Conservation (phyloP, 495 filamentous ascomycete species). For the Aspergillus avenaceus region DNA sequence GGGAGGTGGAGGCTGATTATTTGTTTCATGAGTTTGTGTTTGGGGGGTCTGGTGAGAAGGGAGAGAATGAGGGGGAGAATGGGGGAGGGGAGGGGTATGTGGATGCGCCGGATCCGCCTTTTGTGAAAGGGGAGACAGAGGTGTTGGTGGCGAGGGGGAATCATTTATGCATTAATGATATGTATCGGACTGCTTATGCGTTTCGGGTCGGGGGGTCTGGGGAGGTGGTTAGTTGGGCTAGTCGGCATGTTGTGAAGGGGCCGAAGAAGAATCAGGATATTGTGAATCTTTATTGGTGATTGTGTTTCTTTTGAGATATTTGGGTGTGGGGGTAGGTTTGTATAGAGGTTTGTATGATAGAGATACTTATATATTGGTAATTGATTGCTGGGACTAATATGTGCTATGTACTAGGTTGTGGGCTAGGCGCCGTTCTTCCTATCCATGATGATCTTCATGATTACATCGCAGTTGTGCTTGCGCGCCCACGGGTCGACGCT, state of each 20-base stretch:
- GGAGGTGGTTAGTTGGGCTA: slow-evolving; percentile 42
- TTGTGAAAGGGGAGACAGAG: slow-evolving; percentile 11
- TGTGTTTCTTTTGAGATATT: not conserved
- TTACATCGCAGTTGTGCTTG: not conserved
- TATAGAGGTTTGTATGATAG: not conserved
- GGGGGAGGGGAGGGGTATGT: slow-evolving; percentile 16
- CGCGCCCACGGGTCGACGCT: not conserved
- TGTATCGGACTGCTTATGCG: slow-evolving; percentile 46
- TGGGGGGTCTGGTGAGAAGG: no score
- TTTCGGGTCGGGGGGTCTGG: slow-evolving; percentile 37
- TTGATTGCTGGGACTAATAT: no score
- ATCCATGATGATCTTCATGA: not conserved
- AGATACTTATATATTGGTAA: no score
- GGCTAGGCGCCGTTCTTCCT: not conserved
- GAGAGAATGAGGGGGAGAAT: not conserved
- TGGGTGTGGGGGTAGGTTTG: not conserved
- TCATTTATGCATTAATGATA: slow-evolving; percentile 46
- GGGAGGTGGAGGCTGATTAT: slow-evolving; percentile 39
- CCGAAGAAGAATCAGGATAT: slow-evolving; percentile 49
- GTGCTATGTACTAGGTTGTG: no score
- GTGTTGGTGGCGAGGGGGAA: slow-evolving; percentile 37
- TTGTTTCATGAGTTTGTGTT: slow-evolving; percentile 45
- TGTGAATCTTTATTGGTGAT: slow-evolving; percentile 33
- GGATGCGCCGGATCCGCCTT: slow-evolving; percentile 24
- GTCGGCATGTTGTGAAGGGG: slow-evolving; percentile 43